phyloP scores from a whole-genome alignment of 1,284 basidiomycete species.

The Porodaedalea pini region DNA sequence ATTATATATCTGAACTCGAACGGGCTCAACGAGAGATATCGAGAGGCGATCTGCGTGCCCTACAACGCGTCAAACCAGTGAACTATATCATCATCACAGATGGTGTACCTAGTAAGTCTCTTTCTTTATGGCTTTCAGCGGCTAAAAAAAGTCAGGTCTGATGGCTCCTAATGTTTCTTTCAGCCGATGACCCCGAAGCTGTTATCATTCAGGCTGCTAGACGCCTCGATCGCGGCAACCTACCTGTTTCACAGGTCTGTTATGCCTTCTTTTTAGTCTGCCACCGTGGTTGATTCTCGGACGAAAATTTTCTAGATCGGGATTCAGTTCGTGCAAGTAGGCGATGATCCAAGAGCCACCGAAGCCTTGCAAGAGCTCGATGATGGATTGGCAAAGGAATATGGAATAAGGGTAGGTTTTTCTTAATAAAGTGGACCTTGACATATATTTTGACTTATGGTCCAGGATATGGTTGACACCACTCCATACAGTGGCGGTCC shows the following conservation, averaged over 20 bases:
- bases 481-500: conserved; percentile 43
- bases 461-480: conserved; percentile 61
- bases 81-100: conserved; percentile 64
- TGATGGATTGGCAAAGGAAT: conserved; percentile 29
- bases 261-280: not conserved
- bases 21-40: conserved; percentile 30
- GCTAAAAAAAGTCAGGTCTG: not conserved
- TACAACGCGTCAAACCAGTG: conserved; percentile 47
- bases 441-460: not conserved
- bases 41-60: conserved; percentile 29
- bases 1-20: conserved; percentile 46
- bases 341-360: conserved; percentile 30
- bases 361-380: conserved; percentile 33
- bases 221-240: conserved; percentile 44
- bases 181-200: conserved; percentile 48
- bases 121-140: not conserved
- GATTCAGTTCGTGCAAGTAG: conserved; percentile 38
- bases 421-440: not conserved
- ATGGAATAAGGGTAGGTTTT: conserved; percentile 24
- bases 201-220: conserved; percentile 48
- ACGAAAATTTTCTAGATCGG: conserved; percentile 17
- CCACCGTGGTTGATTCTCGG: conserved; percentile 1
- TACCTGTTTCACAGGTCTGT: conserved; percentile 51
- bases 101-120: conserved; percentile 50
- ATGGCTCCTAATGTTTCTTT: conserved; percentile 13